phyloP scores from a whole-genome alignment of 495 filamentous ascomycete species.

The Bacidia rubella region DNA sequence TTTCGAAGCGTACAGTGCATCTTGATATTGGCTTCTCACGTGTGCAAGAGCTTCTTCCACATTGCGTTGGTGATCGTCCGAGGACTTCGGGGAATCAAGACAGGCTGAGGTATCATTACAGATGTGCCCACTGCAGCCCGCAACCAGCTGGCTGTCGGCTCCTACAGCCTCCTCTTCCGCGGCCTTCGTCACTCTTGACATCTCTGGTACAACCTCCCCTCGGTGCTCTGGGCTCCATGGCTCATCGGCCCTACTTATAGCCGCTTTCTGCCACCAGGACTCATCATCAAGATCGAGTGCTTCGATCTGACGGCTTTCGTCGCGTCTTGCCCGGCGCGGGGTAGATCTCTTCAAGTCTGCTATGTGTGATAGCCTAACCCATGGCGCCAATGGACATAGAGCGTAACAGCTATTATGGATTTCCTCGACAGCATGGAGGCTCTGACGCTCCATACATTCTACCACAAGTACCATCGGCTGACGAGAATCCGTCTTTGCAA shows the following conservation, averaged over 20 bases:
- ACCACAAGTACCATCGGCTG: constrained; percentile 46
- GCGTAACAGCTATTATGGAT: constrained; percentile 32
- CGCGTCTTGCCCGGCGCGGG: no score
- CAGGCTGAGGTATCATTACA: neutral
- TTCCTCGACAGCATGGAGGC: neutral
- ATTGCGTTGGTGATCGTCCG: constrained; percentile 30
- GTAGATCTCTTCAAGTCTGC: neutral
- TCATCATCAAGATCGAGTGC: constrained; percentile 3
- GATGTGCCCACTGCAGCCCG: neutral
- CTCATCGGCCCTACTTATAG: constrained; percentile 13
- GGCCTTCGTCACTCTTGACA: neutral
- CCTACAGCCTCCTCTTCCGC: neutral
- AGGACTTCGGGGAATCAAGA: neutral
- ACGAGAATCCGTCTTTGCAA: neutral
- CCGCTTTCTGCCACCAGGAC: constrained; percentile 30
- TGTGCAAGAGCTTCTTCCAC: constrained; percentile 52
- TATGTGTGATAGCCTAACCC: constrained; percentile 36
- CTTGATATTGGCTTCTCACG: constrained; percentile 65
- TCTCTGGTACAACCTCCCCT: neutral
- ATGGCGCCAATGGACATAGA: constrained; percentile 52
- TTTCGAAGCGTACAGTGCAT: constrained; percentile 83
- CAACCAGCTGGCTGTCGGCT: neutral
- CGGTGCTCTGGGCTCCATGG: neutral
- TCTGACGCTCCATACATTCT: constrained; percentile 29
- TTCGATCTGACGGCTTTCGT: neutral